A percentile compares a stretch with the other conserved stretches of the same genome.
These are phyloP conservation scores for Daldinia sp. DNA, from an alignment of 2,329 filamentous ascomycete genomes.

Conservation along the genomic window DNA sequence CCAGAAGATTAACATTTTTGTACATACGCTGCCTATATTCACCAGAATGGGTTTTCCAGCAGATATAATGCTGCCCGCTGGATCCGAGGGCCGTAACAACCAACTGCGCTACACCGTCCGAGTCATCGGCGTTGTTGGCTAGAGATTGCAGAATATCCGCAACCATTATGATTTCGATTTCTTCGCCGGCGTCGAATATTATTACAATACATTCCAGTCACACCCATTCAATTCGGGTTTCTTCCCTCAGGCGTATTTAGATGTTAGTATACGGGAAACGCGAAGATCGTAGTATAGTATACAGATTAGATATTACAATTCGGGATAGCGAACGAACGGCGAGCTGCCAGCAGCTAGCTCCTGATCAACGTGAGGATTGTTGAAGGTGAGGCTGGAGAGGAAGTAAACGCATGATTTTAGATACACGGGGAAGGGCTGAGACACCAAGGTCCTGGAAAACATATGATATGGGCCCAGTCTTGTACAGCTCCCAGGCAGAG, in stretches of 20 bases:
- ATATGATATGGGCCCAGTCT: conserved; percentile 36
- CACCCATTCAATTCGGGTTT: conserved; percentile 1
- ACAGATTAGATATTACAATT: conserved; percentile 15
- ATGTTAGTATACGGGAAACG: conserved; percentile 14
- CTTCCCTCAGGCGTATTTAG: conserved; percentile 20
- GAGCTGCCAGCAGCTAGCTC: conserved; percentile 27
- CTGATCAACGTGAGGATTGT: conserved; percentile 13
- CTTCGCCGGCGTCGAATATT: conserved; percentile 5
- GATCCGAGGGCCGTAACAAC: conserved; percentile 47
- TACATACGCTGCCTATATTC: conserved; percentile 44
- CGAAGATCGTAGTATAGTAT: conserved; percentile 25
- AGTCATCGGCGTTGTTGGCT: conserved; percentile 35
- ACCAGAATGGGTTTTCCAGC: conserved; percentile 45
- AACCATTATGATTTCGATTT: conserved; percentile 36
- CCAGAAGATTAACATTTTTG: not conserved
- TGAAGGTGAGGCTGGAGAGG: conserved; percentile 1
- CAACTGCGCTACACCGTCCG: conserved; percentile 44
- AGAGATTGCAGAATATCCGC: conserved; percentile 41
- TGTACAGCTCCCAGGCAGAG: conserved; percentile 17
- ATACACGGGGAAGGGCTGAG: conserved; percentile 28
- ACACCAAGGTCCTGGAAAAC: conserved; percentile 33
- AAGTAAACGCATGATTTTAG: conserved; percentile 34
- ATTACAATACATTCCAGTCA: conserved; percentile 21
- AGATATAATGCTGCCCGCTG: conserved; percentile 45
- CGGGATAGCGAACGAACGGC: conserved; percentile 3